Base-by-base conservation (phyloP, 768 basidiomycete species). In the Rhodotorula toruloides region DNA sequence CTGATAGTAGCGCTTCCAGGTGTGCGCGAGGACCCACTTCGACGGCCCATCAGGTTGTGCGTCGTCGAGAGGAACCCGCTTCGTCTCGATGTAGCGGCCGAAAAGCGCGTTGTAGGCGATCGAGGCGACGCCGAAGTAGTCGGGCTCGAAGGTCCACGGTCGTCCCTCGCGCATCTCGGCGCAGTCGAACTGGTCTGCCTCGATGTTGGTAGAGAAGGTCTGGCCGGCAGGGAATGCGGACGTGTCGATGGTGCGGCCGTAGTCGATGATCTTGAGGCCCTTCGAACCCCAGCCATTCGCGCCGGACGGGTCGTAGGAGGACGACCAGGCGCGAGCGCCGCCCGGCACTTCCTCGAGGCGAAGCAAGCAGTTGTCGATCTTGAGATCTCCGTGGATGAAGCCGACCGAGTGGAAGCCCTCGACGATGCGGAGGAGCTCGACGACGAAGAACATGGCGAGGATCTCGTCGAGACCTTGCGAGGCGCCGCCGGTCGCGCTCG, bases 331-430 rank as follows among this genome's bases (percentile, higher is more conserved):
- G 14, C 64, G 27, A 1, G 82, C 77, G 1, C 86, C 85, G 6
- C 86, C 86, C 3, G 87, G 86, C 8, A 88, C 85, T 57, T 90
- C 88, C 69, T 91, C 88, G 50, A 99, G 82, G 9, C 96, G 86
- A 14, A 98, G 81, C n/a, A 99, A 83, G 76, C 93, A 96, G 79
- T 99, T 99, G 79, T 99, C 96, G 77, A 98, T 96, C 81, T 99
- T 99, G 69, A 99, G 83, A 79, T 99, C 96, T 39, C 96, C 94
- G 74, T 99, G 96, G 72, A 99, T 89, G 79, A 98, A 90, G 17
- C 91, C 90, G 0, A 82, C 80, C 22, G 75, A 62, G 76, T 98
- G 96, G 76, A 97, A 83, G 25, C 82, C 86, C 75, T 93, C 91
- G 48, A 97, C 78, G 16, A 89, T 78, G 34, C 86, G 86, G 44